phyloP scores from a whole-genome alignment of 306 rosid genomes.

The Cicer cuneatum region DNA sequence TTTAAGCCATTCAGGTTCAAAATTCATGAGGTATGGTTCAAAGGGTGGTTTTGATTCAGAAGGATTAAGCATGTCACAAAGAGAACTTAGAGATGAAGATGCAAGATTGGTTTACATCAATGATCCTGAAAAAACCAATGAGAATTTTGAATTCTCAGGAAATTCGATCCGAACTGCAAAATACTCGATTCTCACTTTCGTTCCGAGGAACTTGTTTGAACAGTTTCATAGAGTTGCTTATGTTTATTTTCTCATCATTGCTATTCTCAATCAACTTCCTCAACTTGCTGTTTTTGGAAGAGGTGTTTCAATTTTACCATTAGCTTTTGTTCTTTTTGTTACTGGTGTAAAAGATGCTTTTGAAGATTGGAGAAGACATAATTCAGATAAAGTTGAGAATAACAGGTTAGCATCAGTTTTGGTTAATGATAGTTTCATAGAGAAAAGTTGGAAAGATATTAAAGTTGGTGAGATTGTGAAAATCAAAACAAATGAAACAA shows the following conservation, averaged over 20 bases:
- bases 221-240: constrained; percentile 97
- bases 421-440: constrained; percentile 52
- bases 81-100: constrained; percentile 81
- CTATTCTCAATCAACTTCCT: constrained; percentile 92
- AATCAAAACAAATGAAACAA: constrained; percentile 66
- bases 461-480: constrained; percentile 80
- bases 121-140: constrained; percentile 70
- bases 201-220: constrained; percentile 88
- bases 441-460: constrained; percentile 70
- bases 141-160: constrained; percentile 59
- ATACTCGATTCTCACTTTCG: constrained; percentile 72
- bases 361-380: constrained; percentile 89
- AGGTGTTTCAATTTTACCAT: constrained; percentile 76
- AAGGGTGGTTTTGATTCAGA: constrained; percentile 71
- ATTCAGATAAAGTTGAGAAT: constrained; percentile 84
- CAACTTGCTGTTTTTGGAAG: constrained; percentile 95
- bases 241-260: constrained; percentile 82
- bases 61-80: constrained; percentile 70
- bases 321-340: constrained; percentile 80
- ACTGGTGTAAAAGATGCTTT: constrained; percentile 86
- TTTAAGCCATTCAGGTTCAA: constrained; percentile 47
- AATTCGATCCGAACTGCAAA: constrained; percentile 71
- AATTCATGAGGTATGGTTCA: constrained; percentile 67
- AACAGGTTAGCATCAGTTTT: constrained; percentile 74
- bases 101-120: constrained; percentile 68